Evolutionary conservation across 2,329 filamentous ascomycete species (phyloP).

Genomic region (Trichophyton verrucosum): DNA sequence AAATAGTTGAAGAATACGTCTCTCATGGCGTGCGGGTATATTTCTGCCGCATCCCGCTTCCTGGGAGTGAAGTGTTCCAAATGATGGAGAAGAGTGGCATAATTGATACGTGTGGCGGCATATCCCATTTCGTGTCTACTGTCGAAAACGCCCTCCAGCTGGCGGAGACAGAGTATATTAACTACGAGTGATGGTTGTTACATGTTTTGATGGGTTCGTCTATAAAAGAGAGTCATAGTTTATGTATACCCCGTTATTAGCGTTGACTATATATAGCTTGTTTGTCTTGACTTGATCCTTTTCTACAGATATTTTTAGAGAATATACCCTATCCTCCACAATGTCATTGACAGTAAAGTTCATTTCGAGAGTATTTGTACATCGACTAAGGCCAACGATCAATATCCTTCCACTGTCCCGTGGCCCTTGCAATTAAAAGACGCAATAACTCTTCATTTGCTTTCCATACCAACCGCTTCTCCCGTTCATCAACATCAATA

Average conservation of each 20-base stretch:
- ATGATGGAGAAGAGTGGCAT: conserved; percentile 73
- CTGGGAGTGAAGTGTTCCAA: conserved; percentile 49
- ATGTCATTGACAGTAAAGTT: neutral
- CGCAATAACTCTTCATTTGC: conserved; percentile 25
- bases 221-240: neutral
- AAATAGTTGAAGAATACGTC: conserved; percentile 76
- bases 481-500: conserved; percentile 11
- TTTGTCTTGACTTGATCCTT: too few relatives aligned
- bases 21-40: conserved; percentile 53
- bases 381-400: neutral
- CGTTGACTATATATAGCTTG: neutral
- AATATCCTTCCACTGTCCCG: conserved; percentile 7
- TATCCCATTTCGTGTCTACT: conserved; percentile 63
- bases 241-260: neutral
- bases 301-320: too few relatives aligned
- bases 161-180: conserved; percentile 57
- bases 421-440: conserved; percentile 22
- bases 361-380: neutral
- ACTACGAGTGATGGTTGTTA: conserved; percentile 1
- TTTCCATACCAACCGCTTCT: conserved; percentile 17
- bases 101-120: conserved; percentile 66
- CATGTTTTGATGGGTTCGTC: neutral
- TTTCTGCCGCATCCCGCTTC: conserved; percentile 42
- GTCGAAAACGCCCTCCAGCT: conserved; percentile 74
- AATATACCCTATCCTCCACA: too few relatives aligned